Evolutionary conservation across 805 yeast genomes (phyloP).

Genomic region (Lipomyces sp.): DNA sequence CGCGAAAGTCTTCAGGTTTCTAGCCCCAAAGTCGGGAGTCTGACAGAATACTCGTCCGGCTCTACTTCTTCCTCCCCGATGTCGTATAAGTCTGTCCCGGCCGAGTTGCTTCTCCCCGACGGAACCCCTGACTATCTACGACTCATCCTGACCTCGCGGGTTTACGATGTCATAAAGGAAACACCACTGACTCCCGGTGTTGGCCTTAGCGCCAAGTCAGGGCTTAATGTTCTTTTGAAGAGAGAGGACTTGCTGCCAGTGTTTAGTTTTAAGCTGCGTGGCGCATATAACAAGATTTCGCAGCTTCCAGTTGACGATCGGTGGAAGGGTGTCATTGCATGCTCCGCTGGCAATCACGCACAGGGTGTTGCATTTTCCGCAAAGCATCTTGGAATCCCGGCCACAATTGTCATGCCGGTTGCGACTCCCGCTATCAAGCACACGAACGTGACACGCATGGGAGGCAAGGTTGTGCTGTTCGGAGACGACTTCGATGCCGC

Average conservation of each 20-base stretch:
- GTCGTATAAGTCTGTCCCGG: constrained; percentile 17
- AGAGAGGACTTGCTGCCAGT: constrained; percentile 94
- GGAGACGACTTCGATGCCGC: constrained; percentile 98
- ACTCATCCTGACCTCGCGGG: constrained; percentile 84
- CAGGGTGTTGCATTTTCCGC: constrained; percentile 98
- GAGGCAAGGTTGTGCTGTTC: constrained; percentile 86
- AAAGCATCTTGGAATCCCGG: constrained; percentile 75
- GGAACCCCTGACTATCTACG: constrained; percentile 92
- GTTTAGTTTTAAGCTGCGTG: constrained; percentile 92
- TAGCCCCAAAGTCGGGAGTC: constrained; percentile 8
- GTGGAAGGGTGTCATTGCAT: constrained; percentile 87
- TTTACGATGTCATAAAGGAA: constrained; percentile 90
- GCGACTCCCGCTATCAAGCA: constrained; percentile 95
- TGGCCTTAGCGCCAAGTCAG: constrained; percentile 68
- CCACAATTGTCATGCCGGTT: constrained; percentile 97
- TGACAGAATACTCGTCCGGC: constrained; percentile 16
- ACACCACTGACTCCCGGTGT: constrained; percentile 79
- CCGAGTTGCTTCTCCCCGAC: constrained; percentile 29
- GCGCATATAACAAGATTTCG: constrained; percentile 97
- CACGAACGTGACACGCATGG: constrained; percentile 85
- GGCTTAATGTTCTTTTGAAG: constrained; percentile 72
- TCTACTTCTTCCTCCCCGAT: constrained; percentile 2
- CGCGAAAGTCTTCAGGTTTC: constrained; percentile 6
- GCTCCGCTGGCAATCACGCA: constrained; percentile 99
- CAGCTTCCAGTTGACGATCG: constrained; percentile 59